Evolutionary conservation across 2,329 filamentous ascomycete genomes (phyloP), one percentile per base, ranked within the genome.

Genomic region (Hypomyces rosellus): DNA sequence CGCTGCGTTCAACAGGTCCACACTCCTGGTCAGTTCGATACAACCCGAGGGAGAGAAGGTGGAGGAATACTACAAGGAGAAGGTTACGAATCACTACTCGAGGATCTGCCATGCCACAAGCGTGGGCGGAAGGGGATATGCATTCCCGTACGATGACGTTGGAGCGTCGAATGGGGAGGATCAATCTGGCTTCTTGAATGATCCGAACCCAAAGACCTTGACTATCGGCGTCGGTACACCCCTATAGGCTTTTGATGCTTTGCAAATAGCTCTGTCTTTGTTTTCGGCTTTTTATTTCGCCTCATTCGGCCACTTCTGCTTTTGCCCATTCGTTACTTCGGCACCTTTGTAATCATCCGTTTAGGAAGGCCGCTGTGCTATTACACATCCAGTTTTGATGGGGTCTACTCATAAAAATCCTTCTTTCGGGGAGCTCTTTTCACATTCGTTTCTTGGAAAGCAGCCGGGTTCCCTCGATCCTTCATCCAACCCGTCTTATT

Each of bases 1-100:
- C 0, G 88, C 88, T 1, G 86, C 85, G 1, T 80, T 92, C 60
- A 89, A 91, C 67, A 77, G 88, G 18, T 83, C 79, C 34, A 91
- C 85, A 11, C 67, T 93, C 53, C 67, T 87, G 45, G 61, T 67
- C 16, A 69, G 77, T 58, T 48, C 64, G n/a, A 59, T 61, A 56
- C 81, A 78, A 67, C 82, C 79, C 13, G 71, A 77, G 49, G 70
- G 72, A 46, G 77, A 80, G 61, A 54, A 60, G 1, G 66, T 75
- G 2, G 62, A 61, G 5, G 63, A 61, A 8, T 86, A 83, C 62
- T 86, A 86, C 65, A 56, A 63, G 13, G 65, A 75, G 13, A 50
- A 57, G 3, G 64, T 78, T 44, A 85, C 82, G 39, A 87, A 88
- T 65, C 83, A 88, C 64, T 88, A 85, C 63, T 70, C 81, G 44